Base-by-base conservation (phyloP, 2,329 filamentous ascomycete genomes). In the Cladosporium sp. region DNA sequence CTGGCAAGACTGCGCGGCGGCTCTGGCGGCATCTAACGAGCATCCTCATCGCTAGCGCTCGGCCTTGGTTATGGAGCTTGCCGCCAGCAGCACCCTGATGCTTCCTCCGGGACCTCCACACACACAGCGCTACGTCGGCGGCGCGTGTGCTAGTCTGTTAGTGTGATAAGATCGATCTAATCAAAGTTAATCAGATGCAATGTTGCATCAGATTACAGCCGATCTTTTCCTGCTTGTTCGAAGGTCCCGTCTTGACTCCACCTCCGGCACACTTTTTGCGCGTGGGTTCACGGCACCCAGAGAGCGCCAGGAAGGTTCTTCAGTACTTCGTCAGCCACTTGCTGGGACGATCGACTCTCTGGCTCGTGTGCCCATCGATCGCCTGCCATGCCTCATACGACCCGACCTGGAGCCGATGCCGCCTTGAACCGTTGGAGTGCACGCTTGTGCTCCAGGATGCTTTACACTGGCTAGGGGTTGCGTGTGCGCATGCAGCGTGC, bases 181-280 rank as follows among this genome's bases (percentile, higher is more conserved):
- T 63, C 50, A 29, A 26, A 44, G 33, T 44, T 44, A 56, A 44
- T 63, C 33, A 63, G 50, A 63, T 56, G 61, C 49, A 35, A n/a
- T 26, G 16, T 63, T 56, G 61, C 61, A 63, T 63, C 61, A 63
- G 61, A 63, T 63, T 55, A 63, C n/a, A n/a, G 61, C 18, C 44
- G 61, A 63, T 63, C 61, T 56, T 63, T 63, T 44, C 61, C 46
- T n/a, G 52, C 35, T 31, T 56, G 23, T 16, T 11, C 14, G 16
- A 14, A n/a, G 16, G 29, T 49, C 23, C 61, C 50, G 50, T 29
- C 35, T 56, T 33, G 61, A 56, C 50, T 63, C 61, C 61, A 63
- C 61, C 40, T 49, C 40, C 55, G 55, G 33, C 55, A 57, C 55
- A 40, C 55, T 21, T 33, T 33, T 26, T 29, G 49, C 28, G 52